Conservation (phyloP, 2,329 filamentous ascomycete genomes). For the Calonectria pseudoturangicola region DNA sequence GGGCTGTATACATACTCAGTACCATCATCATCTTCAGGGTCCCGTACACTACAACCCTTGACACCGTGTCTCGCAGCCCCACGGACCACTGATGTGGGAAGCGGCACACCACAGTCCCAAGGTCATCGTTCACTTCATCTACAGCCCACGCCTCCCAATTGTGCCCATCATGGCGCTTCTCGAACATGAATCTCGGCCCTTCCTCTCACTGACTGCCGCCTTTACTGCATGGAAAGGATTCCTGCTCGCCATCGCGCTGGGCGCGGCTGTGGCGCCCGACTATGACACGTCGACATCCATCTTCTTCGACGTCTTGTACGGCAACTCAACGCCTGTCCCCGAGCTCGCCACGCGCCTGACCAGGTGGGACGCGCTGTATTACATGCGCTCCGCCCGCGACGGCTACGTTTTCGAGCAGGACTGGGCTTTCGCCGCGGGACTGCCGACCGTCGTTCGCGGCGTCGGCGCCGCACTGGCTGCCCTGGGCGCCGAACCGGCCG, state of each 20-base stretch:
- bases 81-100: slow-evolving; percentile 4
- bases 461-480: slow-evolving; percentile 49
- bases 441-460: slow-evolving; percentile 66
- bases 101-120: not conserved
- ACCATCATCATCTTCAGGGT: no score
- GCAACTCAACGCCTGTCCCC: slow-evolving; percentile 62
- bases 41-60: not conserved
- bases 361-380: slow-evolving; percentile 90
- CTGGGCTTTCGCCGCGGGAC: slow-evolving; percentile 82
- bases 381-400: slow-evolving; percentile 75
- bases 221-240: slow-evolving; percentile 81
- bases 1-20: not conserved
- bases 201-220: slow-evolving; percentile 52
- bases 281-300: slow-evolving; percentile 87
- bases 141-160: slow-evolving; percentile 12
- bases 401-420: slow-evolving; percentile 87
- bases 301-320: slow-evolving; percentile 61
- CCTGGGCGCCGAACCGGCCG: slow-evolving; percentile 43
- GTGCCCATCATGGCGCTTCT: slow-evolving; percentile 27
- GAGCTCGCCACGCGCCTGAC: slow-evolving; percentile 75
- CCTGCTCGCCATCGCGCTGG: slow-evolving; percentile 76
- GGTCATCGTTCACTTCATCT: slow-evolving; percentile 43
- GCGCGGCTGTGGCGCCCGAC: slow-evolving; percentile 71
- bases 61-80: slow-evolving; percentile 31
- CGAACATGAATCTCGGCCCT: slow-evolving; percentile 44